Evolutionary conservation across 208 protist species (phyloP).

Genomic region (Leptomonas pyrrhocoris): DNA sequence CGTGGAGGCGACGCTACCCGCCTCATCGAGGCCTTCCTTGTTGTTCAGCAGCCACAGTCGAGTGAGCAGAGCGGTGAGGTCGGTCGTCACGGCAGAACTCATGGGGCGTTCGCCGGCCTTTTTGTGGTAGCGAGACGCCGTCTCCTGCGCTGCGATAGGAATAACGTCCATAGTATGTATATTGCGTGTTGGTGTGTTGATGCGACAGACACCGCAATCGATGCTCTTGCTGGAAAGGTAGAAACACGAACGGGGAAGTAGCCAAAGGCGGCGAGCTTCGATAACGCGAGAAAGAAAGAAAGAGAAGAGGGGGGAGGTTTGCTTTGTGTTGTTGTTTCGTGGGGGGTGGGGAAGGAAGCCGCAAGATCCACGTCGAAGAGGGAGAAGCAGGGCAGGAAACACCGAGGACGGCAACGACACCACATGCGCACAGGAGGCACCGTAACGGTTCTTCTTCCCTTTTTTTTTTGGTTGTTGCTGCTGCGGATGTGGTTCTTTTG

Average conservation of each 20-base stretch:
- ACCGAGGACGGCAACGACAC: too few species aligned
- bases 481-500: too few species aligned
- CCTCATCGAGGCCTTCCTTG: conserved; percentile 45
- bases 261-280: too few species aligned
- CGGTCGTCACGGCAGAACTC: conserved; percentile 50
- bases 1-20: conserved; percentile 62
- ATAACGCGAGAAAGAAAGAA: background rate
- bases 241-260: too few species aligned
- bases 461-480: too few species aligned
- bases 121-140: conserved; percentile 62
- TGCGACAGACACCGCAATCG: background rate
- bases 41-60: conserved; percentile 67
- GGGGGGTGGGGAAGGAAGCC: background rate
- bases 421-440: too few species aligned
- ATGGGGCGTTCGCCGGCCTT: conserved; percentile 26
- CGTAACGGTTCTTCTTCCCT: too few species aligned
- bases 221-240: background rate
- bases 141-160: conserved; percentile 69
- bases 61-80: conserved; percentile 70
- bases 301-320: background rate
- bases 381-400: too few species aligned
- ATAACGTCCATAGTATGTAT: conserved; percentile 70
- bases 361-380: background rate
- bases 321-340: too few species aligned
- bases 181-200: background rate